Evolutionary conservation across 164 flowering plant genomes (phyloP).

Genomic region (Chimonanthus praecox): DNA sequence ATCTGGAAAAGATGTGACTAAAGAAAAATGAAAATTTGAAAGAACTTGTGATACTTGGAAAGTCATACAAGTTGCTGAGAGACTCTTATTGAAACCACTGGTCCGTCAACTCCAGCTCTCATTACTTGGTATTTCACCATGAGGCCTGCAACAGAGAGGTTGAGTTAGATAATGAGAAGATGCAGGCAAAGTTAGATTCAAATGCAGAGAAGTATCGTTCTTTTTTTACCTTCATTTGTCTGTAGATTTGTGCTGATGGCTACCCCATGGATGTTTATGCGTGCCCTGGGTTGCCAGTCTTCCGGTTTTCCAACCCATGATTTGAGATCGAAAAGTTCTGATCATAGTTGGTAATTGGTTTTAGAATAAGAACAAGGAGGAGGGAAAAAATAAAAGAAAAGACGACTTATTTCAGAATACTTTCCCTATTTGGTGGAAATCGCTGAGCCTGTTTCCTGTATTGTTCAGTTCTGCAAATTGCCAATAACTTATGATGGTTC

Average conservation of each 20-base stretch:
- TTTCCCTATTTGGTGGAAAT: neutral
- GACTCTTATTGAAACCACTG: constrained; percentile 72
- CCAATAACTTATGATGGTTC: neutral
- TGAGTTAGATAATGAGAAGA: neutral
- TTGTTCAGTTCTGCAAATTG: neutral
- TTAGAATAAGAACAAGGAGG: neutral
- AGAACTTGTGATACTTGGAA: neutral
- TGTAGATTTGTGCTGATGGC: constrained; percentile 87
- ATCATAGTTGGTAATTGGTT: neutral
- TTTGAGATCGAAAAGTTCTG: constrained; percentile 58
- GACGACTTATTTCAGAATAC: neutral
- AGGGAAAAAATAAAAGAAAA: neutral
- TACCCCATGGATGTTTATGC: constrained; percentile 60
- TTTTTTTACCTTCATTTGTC: constrained; percentile 60
- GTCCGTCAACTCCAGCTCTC: constrained; percentile 62
- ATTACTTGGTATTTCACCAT: constrained; percentile 62
- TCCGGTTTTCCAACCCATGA: constrained; percentile 60
- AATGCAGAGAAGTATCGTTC: too few relatives aligned
- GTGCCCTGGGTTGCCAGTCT: constrained; percentile 86
- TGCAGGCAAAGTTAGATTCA: neutral
- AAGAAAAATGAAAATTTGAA: neutral
- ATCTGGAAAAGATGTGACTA: too few relatives aligned
- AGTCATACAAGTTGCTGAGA: constrained; percentile 79
- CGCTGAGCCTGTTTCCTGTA: neutral
- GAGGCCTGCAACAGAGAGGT: constrained; percentile 42